Evolutionary conservation across 2,329 filamentous ascomycete genomes (phyloP).

Genomic region (Grosmannia huntii): DNA sequence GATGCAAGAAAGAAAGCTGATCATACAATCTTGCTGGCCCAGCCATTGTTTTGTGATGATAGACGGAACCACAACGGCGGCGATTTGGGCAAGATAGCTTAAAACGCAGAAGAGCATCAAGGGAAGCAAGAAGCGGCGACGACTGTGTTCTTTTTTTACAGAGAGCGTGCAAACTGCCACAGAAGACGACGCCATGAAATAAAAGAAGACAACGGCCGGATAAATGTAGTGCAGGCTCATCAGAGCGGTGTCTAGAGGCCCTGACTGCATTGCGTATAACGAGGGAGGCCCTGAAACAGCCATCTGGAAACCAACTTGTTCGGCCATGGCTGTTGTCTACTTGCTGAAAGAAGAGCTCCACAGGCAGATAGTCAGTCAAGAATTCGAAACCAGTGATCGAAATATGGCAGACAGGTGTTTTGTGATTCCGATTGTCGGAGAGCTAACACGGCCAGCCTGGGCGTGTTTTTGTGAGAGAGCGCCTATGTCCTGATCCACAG

Average conservation of each 20-base stretch:
- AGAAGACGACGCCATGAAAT: constrained; percentile 39
- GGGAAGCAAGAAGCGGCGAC: constrained; percentile 29
- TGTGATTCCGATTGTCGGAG: neutral
- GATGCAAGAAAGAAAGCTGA: constrained; percentile 48
- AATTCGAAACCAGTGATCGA: neutral
- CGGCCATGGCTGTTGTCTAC: neutral
- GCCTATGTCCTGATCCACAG: neutral
- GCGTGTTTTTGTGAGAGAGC: neutral
- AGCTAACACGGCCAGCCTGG: neutral
- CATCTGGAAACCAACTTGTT: neutral
- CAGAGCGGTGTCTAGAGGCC: constrained; percentile 20
- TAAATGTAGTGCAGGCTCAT: constrained; percentile 43
- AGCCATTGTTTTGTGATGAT: constrained; percentile 24
- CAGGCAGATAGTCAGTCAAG: neutral
- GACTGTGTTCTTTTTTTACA: constrained; percentile 23
- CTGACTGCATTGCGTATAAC: neutral
- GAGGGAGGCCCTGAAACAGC: neutral
- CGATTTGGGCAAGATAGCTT: constrained; percentile 35
- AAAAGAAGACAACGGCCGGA: constrained; percentile 42
- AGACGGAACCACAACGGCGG: constrained; percentile 24
- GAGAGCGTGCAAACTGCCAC: constrained; percentile 39
- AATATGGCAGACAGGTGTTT: neutral
- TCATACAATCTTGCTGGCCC: constrained; percentile 33
- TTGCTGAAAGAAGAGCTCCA: neutral
- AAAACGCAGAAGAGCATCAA: constrained; percentile 29